Conservation (phyloP, 2,329 filamentous ascomycete species). For the Coniella lustricola region DNA sequence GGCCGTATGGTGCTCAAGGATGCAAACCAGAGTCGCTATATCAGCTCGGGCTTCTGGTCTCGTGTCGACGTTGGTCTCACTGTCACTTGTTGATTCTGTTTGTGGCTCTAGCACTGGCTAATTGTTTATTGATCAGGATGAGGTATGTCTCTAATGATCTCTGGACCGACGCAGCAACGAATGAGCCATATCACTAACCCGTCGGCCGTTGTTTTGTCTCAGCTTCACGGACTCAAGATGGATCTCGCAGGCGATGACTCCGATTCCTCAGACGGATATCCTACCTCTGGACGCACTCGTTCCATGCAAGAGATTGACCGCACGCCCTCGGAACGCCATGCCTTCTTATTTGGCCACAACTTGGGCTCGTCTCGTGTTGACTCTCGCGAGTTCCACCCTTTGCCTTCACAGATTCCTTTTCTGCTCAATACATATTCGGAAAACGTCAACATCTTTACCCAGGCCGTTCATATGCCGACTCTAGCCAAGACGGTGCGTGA, state of each 20-base stretch:
- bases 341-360: constrained; percentile 45
- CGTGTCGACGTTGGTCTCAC: constrained; percentile 41
- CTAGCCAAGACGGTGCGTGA: constrained; percentile 31
- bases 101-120: not conserved
- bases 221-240: constrained; percentile 39
- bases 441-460: constrained; percentile 41
- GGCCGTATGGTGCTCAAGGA: constrained; percentile 42
- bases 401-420: constrained; percentile 49
- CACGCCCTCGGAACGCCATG: constrained; percentile 38
- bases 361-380: constrained; percentile 24
- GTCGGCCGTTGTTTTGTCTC: not conserved
- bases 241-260: constrained; percentile 29
- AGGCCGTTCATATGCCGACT: constrained; percentile 40
- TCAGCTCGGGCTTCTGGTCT: constrained; percentile 49
- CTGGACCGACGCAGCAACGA: not conserved
- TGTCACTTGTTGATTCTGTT: not conserved
- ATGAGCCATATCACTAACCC: constrained; percentile 10
- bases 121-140: not conserved
- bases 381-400: constrained; percentile 37
- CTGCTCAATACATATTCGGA: constrained; percentile 42
- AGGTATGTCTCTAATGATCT: not conserved
- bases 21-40: constrained; percentile 36
- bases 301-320: constrained; percentile 34
- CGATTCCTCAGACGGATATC: constrained; percentile 33
- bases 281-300: constrained; percentile 22